These are phyloP conservation scores for Trifolium fragiferum DNA, from an alignment of 306 rosid species.

Conservation along the genomic window DNA sequence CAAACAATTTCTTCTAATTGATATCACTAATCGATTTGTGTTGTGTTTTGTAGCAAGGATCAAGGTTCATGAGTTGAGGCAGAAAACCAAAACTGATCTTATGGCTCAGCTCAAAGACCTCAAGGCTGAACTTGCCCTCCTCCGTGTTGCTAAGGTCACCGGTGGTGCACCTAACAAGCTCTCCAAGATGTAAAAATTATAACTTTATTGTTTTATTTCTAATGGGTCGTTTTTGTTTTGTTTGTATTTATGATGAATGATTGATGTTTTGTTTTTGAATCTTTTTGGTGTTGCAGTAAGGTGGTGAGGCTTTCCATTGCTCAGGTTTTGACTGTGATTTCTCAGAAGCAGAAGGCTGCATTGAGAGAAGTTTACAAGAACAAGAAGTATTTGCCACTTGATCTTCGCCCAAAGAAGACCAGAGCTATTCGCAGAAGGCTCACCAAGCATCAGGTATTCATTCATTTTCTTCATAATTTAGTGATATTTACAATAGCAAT, in stretches of 20 bases:
- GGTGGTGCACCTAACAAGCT: conserved; percentile 99
- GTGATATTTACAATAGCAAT: too few relatives aligned
- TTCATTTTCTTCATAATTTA: not conserved
- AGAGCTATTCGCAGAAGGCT: conserved; percentile 94
- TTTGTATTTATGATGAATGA: not conserved
- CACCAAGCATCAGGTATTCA: conserved; percentile 87
- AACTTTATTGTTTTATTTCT: not conserved
- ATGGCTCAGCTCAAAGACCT: conserved; percentile 89
- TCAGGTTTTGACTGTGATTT: conserved; percentile 93
- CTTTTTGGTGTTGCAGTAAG: conserved; percentile 58
- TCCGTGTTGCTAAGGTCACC: conserved; percentile 98
- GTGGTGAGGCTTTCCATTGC: conserved; percentile 94
- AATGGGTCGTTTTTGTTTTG: not conserved
- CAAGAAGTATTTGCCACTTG: conserved; percentile 90
- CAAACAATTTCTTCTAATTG: not conserved
- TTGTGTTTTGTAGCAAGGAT: conserved; percentile 70
- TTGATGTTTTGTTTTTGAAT: not conserved
- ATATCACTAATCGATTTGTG: conserved; percentile 5
- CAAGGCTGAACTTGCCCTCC: conserved; percentile 91
- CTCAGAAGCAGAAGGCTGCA: conserved; percentile 92
- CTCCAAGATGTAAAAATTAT: conserved; percentile 71
- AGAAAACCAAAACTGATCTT: conserved; percentile 74
- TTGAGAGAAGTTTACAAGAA: conserved; percentile 90
- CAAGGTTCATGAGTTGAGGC: conserved; percentile 95
- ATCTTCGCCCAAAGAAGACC: conserved; percentile 99